Conservation (phyloP, 495 filamentous ascomycete species). For the Usnea hakonensis region DNA sequence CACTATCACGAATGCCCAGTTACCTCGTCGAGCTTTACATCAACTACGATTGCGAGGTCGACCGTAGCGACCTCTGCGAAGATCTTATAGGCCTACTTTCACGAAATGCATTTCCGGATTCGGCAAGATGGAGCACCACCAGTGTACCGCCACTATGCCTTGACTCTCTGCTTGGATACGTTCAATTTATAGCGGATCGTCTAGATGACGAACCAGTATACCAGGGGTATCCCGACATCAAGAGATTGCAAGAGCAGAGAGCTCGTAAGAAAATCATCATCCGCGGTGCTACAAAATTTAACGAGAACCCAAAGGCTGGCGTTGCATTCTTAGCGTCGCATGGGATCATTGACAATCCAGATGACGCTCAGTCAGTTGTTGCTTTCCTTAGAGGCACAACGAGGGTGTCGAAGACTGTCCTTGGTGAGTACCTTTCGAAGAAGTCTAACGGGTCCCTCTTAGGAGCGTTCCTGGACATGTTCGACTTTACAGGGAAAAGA, state of each 20-base stretch:
- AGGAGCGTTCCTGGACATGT: conserved; percentile 71
- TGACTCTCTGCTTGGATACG: conserved; percentile 80
- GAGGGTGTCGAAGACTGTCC: conserved; percentile 77
- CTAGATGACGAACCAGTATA: conserved; percentile 59
- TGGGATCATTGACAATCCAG: conserved; percentile 69
- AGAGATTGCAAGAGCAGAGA: conserved; percentile 58
- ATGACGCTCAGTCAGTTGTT: conserved; percentile 66
- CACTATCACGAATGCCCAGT: conserved; percentile 80
- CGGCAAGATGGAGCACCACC: conserved; percentile 97
- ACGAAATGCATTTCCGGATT: conserved; percentile 91
- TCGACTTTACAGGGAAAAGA: conserved; percentile 78
- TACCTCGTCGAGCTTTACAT: conserved; percentile 94
- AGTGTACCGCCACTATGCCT: conserved; percentile 94
- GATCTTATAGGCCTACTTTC: conserved; percentile 91
- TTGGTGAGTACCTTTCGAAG: conserved; percentile 91
- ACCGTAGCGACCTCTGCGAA: conserved; percentile 86
- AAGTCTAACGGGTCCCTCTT: conserved; percentile 73
- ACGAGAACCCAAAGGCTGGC: conserved; percentile 85
- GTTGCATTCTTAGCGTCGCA: conserved; percentile 77
- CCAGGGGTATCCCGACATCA: conserved; percentile 61
- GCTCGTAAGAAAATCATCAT: conserved; percentile 80
- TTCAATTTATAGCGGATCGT: conserved; percentile 84
- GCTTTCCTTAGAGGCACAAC: conserved; percentile 77
- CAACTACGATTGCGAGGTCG: conserved; percentile 96
- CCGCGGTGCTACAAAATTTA: conserved; percentile 84